Base-by-base conservation (phyloP, 1,284 basidiomycete species). In the Ceratobasidium theobromae region DNA sequence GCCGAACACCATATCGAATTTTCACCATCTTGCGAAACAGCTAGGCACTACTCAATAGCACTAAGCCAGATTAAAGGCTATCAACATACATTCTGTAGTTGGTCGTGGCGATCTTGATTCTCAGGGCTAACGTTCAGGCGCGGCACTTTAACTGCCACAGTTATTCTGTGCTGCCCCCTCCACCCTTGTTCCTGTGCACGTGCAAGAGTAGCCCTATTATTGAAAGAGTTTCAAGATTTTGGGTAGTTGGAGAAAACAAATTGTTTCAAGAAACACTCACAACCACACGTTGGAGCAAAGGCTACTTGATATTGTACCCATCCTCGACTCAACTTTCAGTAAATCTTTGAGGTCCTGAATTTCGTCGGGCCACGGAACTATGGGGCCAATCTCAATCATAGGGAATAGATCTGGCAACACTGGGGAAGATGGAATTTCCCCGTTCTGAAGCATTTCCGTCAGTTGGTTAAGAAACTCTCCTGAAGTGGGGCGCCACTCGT, bases 201-300 rank as follows among this genome's bases (percentile, higher is more conserved):
- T 8, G 6, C n/a, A 21, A 14, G 21, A 21, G 11, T 18, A 58
- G 21, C 58, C 21, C 3, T 49, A 5, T 49, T 12, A 14, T n/a
- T n/a, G n/a, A n/a, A n/a, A n/a, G n/a, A n/a, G n/a, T n/a, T n/a
- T n/a, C n/a, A n/a, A n/a, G n/a, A n/a, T n/a, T n/a, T n/a, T n/a
- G n/a, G n/a, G n/a, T n/a, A n/a, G n/a, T n/a, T 40, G n/a, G 9
- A 40, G n/a, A n/a, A 40, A 9, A 40, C 35, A n/a, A 40, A 40
- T 8, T 9, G n/a, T 40, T 40, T 40, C 35, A 40, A 40, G 8
- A n/a, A 25, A 8, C 4, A 49, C 21, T 23, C 16, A 62, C 58
- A 49, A 51, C 58, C 58, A 62, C 11, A 62, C n/a, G 4, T 23
- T 62, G 6, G 58, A 4, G 4, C 58, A 12, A 23, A 41, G 3